A percentile compares a stretch with the other conserved stretches of the same genome.
Evolutionary conservation across 148 eudicot genomes (phyloP).

Genomic region (Rhododendron ovatum): DNA sequence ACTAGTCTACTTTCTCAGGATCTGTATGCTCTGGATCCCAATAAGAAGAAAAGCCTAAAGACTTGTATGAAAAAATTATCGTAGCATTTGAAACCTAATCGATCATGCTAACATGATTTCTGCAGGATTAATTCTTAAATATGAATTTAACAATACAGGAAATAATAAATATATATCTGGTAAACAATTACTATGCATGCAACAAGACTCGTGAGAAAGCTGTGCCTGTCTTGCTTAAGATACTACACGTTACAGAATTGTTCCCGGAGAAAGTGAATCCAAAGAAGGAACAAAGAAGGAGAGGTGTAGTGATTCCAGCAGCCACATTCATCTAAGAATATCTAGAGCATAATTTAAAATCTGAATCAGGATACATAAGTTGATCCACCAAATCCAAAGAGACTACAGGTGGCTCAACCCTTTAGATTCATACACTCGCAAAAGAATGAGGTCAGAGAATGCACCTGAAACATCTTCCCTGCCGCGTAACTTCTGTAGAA

Average conservation of each 20-base stretch:
- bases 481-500: conserved; percentile 76
- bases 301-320: background rate
- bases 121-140: background rate
- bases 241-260: background rate
- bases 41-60: background rate
- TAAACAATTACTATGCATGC: background rate
- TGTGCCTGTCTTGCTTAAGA: background rate
- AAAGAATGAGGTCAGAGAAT: conserved; percentile 2
- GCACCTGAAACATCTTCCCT: conserved; percentile 77
- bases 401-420: background rate
- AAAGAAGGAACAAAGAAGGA: background rate
- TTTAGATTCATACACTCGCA: background rate
- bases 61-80: background rate
- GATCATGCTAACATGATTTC: background rate
- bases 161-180: background rate
- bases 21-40: background rate
- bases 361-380: background rate
- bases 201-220: background rate
- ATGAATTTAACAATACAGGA: background rate
- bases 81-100: background rate
- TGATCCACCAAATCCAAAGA: background rate
- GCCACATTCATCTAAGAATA: background rate
- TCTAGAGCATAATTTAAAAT: background rate
- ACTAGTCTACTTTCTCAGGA: background rate
- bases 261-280: background rate